A percentile compares a stretch with the other conserved stretches of the same genome.
phyloP scores from a whole-genome alignment of 495 filamentous ascomycete genomes.

The Elaphomyces granulatus region DNA sequence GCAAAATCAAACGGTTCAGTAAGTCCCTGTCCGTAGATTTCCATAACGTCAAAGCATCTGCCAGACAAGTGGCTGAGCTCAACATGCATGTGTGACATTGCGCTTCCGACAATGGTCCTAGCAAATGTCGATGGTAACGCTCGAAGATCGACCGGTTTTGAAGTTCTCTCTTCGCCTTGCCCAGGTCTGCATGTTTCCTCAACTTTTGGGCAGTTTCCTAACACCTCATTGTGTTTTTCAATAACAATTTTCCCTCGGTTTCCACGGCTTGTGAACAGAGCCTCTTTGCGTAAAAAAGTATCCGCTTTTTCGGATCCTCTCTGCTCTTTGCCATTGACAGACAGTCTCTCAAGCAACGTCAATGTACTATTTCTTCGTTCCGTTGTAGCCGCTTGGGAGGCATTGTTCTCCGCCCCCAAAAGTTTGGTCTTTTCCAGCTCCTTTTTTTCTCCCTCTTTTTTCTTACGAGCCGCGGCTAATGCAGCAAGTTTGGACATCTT shows the following conservation, averaged over 20 bases:
- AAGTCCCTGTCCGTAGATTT: constrained; percentile 33
- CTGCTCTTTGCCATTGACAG: constrained; percentile 16
- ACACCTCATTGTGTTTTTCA: constrained; percentile 2
- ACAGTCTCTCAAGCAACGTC: constrained; percentile 27
- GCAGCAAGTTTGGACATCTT: constrained; percentile 85
- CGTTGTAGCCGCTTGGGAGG: constrained; percentile 1
- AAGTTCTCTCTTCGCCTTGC: not conserved
- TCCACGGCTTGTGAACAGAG: constrained; percentile 1
- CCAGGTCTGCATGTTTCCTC: too few species aligned
- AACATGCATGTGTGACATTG: constrained; percentile 17
- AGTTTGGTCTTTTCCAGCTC: not conserved
- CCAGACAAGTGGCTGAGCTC: constrained; percentile 27
- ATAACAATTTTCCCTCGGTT: not conserved
- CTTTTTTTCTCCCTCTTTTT: constrained; percentile 50
- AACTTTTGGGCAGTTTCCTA: constrained; percentile 10
- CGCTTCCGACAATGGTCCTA: constrained; percentile 43
- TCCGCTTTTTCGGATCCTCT: constrained; percentile 18
- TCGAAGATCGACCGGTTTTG: constrained; percentile 13
- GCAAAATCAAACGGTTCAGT: constrained; percentile 54
- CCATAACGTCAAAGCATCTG: constrained; percentile 34
- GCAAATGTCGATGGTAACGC: constrained; percentile 55
- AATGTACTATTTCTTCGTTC: constrained; percentile 14
- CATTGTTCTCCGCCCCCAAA: not conserved
- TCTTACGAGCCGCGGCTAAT: constrained; percentile 77
- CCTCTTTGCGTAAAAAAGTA: constrained; percentile 13